A percentile compares a stretch with the other conserved stretches of the same genome.
phyloP scores from a whole-genome alignment of 2,329 filamentous ascomycete genomes.

The Microdochium bolleyi region DNA sequence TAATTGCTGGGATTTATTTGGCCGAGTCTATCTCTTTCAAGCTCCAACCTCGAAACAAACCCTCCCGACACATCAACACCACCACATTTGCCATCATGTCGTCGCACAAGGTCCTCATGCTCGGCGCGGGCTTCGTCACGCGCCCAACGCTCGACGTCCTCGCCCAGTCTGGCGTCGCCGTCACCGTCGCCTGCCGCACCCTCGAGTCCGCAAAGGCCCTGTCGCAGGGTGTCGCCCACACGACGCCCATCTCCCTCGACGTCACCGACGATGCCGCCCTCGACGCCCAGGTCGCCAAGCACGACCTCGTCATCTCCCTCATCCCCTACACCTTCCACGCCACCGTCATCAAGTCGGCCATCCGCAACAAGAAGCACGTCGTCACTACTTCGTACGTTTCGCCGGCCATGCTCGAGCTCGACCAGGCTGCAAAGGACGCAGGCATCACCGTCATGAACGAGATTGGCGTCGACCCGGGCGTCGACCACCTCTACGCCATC shows the following conservation, averaged over 20 bases:
- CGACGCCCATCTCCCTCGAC: conserved; percentile 74
- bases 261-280: conserved; percentile 70
- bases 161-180: conserved; percentile 48
- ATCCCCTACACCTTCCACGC: conserved; percentile 92
- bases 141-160: conserved; percentile 59
- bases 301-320: conserved; percentile 71
- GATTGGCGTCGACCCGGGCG: conserved; percentile 71
- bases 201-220: conserved; percentile 71
- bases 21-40: no score
- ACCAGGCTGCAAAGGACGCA: conserved; percentile 74
- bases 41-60: no score
- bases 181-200: conserved; percentile 74
- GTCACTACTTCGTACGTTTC: conserved; percentile 94
- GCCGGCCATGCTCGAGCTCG: conserved; percentile 84
- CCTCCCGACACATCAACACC: not conserved
- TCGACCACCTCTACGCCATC: conserved; percentile 73
- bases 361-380: conserved; percentile 89
- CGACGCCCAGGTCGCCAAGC: conserved; percentile 71
- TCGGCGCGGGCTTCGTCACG: conserved; percentile 51
- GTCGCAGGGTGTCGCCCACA: conserved; percentile 61
- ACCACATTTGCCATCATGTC: not conserved
- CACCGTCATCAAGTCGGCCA: conserved; percentile 85
- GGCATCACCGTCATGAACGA: conserved; percentile 98
- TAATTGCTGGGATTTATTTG: no score
- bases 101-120: conserved; percentile 26